Conservation (phyloP, 2,329 filamentous ascomycete genomes). For the Pestalotiopsis sp. region DNA sequence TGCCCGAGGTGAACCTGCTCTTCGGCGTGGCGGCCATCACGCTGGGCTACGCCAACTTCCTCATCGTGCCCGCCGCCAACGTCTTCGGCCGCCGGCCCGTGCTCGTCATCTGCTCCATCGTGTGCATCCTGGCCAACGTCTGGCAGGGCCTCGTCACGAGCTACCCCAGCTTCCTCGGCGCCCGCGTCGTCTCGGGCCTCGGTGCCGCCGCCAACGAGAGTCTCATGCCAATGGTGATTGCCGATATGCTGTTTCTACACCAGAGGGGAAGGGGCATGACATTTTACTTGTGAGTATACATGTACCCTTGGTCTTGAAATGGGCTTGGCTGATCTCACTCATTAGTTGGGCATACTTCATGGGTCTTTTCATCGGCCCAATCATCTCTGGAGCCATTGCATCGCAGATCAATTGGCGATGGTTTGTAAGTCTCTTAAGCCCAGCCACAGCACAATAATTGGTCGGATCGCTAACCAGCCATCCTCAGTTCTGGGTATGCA, state of each 20-base stretch:
- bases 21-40: slow-evolving; percentile 35
- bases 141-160: slow-evolving; percentile 34
- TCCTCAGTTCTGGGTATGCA: slow-evolving; percentile 35
- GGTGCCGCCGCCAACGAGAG: slow-evolving; percentile 36
- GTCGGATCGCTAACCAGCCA: neutral
- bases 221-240: slow-evolving; percentile 37
- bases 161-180: slow-evolving; percentile 34
- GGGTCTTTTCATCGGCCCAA: slow-evolving; percentile 35
- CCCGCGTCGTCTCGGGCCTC: slow-evolving; percentile 33
- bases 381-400: slow-evolving; percentile 36
- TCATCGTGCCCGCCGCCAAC: slow-evolving; percentile 35
- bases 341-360: slow-evolving; percentile 34
- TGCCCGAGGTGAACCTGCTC: slow-evolving; percentile 37
- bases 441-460: neutral
- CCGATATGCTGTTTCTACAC: slow-evolving; percentile 34
- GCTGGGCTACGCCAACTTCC: slow-evolving; percentile 37
- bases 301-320: no score
- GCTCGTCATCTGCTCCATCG: slow-evolving; percentile 31
- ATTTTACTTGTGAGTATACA: slow-evolving; percentile 28
- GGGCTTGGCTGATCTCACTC: neutral
- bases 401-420: slow-evolving; percentile 32
- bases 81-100: slow-evolving; percentile 36
- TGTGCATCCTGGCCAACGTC: slow-evolving; percentile 33
- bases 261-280: slow-evolving; percentile 31
- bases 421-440: slow-evolving; percentile 27